phyloP scores from a whole-genome alignment of 306 rosid genomes.

The Sindora glabra region DNA sequence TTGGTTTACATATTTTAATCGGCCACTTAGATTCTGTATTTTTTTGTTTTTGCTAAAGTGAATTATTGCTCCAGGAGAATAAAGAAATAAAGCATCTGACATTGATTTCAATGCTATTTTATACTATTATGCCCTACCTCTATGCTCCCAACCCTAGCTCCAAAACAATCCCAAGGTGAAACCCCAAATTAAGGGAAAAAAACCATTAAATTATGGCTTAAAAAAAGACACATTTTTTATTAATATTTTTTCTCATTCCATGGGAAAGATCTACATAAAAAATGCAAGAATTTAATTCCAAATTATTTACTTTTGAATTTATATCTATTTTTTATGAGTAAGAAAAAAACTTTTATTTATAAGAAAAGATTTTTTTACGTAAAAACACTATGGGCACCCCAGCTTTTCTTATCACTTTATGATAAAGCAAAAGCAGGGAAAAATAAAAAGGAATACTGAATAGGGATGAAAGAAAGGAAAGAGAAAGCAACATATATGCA shows the following conservation, averaged over 20 bases:
- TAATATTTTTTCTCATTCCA: no score
- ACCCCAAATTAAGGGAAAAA: slow-evolving; percentile 55
- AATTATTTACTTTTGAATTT: no score
- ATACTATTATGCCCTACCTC: slow-evolving; percentile 26
- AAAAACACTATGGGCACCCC: no score
- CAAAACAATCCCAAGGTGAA: slow-evolving; percentile 37
- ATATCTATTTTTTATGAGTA: no score
- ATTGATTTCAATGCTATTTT: no score
- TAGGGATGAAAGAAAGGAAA: slow-evolving; percentile 34
- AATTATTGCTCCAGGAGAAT: slow-evolving; percentile 40
- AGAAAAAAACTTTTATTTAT: no score
- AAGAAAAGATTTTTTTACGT: no score
- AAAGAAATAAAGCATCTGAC: slow-evolving; percentile 34
- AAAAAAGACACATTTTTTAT: slow-evolving; percentile 34
- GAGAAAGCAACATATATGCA: slow-evolving; percentile 40
- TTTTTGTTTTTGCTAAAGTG: slow-evolving; percentile 32
- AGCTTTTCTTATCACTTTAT: slow-evolving; percentile 58
- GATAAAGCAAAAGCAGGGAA: slow-evolving; percentile 45
- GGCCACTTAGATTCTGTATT: slow-evolving; percentile 32
- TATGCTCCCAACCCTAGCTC: slow-evolving; percentile 20
- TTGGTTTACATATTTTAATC: slow-evolving; percentile 14
- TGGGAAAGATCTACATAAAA: no score
- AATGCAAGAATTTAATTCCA: no score
- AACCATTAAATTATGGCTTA: slow-evolving; percentile 35
- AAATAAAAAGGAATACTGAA: slow-evolving; percentile 46